Base-by-base conservation (phyloP, 768 basidiomycete species). In the Suillus hirtellus region DNA sequence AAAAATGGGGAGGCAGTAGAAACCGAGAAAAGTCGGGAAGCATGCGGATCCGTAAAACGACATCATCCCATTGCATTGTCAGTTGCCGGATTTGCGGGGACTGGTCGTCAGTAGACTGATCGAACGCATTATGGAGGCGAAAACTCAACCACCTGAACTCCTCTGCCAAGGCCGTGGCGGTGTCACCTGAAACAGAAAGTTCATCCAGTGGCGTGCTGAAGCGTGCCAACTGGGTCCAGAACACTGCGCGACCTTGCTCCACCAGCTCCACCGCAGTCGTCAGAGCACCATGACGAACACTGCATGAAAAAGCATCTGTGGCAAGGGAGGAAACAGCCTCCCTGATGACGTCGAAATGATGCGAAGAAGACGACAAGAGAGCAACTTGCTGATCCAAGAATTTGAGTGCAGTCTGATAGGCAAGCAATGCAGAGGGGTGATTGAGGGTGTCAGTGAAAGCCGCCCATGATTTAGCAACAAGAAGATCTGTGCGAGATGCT, bases 181-280 rank as follows among this genome's bases (percentile, higher is more conserved):
- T 12, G 11, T 12, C 10, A n/a, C 4, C 14, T 15, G 49, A 50
- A 1, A 17, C 24, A 27, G 27, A 8, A 50, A 50, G 24, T 9
- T 50, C 27, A 31, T 76, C 72, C 3, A 76, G 63, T 2, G 75
- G 70, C 3, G 68, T 72, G 19, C 67, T 67, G 38, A 64, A 70
- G 27, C 71, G 69, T 2, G 67, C 64, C 60, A 76, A 27, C 10
- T 73, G 69, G 2, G 75, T 67, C 75, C 75, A 76, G 34, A 76
- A 27, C 1, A 76, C 40, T 3, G 69, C 69, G 1, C 72, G 67
- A 1, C 75, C 73, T 37, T 76, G 72, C 46, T 75, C 46, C 46
- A 46, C 46, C n/a, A 46, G 46, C 5, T 46, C 46, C 11, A 46
- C 46, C 2, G 46, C 46, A 8, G 27, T 50, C 15, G 8, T 50